Evolutionary conservation across 2,329 filamentous ascomycete species (phyloP), one percentile per base, ranked within the genome.

Genomic region (Graphilbum ipis-grandicollis): DNA sequence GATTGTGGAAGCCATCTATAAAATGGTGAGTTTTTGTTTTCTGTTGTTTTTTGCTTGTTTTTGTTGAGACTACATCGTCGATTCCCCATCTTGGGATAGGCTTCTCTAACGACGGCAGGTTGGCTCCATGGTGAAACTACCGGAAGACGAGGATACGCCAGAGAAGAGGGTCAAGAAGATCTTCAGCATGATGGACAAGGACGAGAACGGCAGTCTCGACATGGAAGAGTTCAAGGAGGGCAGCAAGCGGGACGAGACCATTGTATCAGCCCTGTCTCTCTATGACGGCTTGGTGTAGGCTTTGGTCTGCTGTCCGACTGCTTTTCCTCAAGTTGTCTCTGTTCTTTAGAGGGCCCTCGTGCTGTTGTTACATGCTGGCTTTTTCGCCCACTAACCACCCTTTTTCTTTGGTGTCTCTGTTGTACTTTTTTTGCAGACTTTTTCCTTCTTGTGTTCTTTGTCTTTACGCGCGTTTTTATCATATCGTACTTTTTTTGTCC

Each of bases 151-250:
- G 65, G 88, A 98, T 61, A 98, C 90, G 39, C 90, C 90, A 15
- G 88, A 96, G 68, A 98, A 98, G 67, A 79, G 90, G 45, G 90
- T 98, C 44, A 76, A 70, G 59, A 98, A 98, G 68, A 96, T 98
- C 58, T 98, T 98, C 68, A 71, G 79, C 52, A 96, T 96, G 90
- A 98, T 98, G 90, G 90, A 98, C 67, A 98, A 98, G 70, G 90
- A 98, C 56, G 88, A 96, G 64, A 96, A 96, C 55, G 90, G 88
- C 49, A 92, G 82, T 53, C 63, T 98, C 50, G 88, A 96, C 56
- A 88, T 94, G 71, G 79, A 86, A 43, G 90, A 98, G 57, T 98
- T 98, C 68, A 96, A 96, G 63, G 90, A 98, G 62, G 90, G 90
- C 48, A 93, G 85, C 65, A 94, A 96, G 67, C 81, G 86, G 41